Evolutionary conservation across 139 green algal species (phyloP), one percentile per base, ranked within the genome.

Genomic region (Tetratostichococcus sp.): DNA sequence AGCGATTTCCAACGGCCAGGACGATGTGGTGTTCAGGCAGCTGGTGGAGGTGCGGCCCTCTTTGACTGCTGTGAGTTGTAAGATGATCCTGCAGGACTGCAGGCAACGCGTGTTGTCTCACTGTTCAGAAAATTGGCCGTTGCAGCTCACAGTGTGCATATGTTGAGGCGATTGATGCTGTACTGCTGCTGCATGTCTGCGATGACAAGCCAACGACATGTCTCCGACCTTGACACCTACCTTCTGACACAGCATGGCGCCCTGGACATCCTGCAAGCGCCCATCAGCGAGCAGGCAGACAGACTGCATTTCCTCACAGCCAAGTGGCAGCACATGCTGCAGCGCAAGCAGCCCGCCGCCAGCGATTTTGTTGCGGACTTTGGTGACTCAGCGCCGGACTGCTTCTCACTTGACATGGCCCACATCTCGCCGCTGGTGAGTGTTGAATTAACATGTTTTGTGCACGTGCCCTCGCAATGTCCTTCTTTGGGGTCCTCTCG

Each of bases 261-360:
- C 30, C 58, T 77, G 22, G 72, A 77, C 59, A 77, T 77, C 57
- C 72, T 77, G 25, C 72, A 70, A 33, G 59, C 65, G 33, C 72
- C 72, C 30, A 50, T 77, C 25, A 59, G 25, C 33, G 33, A 35
- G 25, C 72, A 77, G 33, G 32, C 57, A 35, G 59, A 42, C 28
- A 42, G 72, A 1, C 59, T 77, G 23, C 58, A 42, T 25, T 71
- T 65, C 17, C 72, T 77, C 17, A 26, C 50, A 8, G 50, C 50
- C 17, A 62, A 62, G 50, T 77, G 72, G 72, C 72, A 77, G 59
- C 72, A 77, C 34, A 70, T 58, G 17, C 25, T 77, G 58, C 59
- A 62, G 50, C 50, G 14, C 8, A 50, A 50, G 39, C 50, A 62
- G 50, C 50, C n/a, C 11, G 39, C 50, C 50, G 26, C 2, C 50